These are phyloP conservation scores for Friedmanniomyces simplex DNA, from an alignment of 495 filamentous ascomycete species.

Conservation along the genomic window DNA sequence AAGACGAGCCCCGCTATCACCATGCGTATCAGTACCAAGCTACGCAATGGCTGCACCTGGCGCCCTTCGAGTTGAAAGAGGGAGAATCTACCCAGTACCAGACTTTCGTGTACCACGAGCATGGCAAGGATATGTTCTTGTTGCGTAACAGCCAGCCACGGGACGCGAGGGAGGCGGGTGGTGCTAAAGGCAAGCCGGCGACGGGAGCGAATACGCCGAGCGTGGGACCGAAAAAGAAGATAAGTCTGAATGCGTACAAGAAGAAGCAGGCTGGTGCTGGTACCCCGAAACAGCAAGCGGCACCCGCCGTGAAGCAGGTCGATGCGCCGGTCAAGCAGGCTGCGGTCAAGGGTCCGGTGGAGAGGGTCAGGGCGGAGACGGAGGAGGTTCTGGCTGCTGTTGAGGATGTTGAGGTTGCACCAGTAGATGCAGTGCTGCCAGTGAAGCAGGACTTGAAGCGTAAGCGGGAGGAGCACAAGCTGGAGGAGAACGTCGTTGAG, in stretches of 20 bases:
- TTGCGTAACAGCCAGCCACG: constrained; percentile 1
- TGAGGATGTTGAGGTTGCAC: neutral
- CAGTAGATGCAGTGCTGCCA: neutral
- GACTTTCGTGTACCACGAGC: constrained; percentile 19
- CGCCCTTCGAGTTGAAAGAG: constrained; percentile 11
- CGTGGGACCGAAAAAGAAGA: constrained; percentile 19
- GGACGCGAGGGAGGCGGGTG: neutral
- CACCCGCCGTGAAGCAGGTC: neutral
- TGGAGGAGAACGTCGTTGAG: neutral
- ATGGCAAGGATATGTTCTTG: constrained; percentile 15
- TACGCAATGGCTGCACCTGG: constrained; percentile 14
- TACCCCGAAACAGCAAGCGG: neutral
- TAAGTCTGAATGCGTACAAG: constrained; percentile 18
- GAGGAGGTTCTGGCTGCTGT: constrained; percentile 17
- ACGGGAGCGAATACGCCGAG: constrained; percentile 11
- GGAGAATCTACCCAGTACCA: constrained; percentile 13
- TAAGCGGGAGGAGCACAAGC: neutral
- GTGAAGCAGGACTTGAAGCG: constrained; percentile 1
- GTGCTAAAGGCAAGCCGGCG: neutral
- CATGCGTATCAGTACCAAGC: constrained; percentile 7
- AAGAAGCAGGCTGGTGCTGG: constrained; percentile 10
- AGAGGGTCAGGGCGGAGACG: constrained; percentile 16
- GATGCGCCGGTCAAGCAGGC: neutral
- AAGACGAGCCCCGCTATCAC: constrained; percentile 16
- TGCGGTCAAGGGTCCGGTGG: constrained; percentile 14